phyloP scores from a whole-genome alignment of 208 protist genomes.

The Trypanosoma platydactyli region DNA sequence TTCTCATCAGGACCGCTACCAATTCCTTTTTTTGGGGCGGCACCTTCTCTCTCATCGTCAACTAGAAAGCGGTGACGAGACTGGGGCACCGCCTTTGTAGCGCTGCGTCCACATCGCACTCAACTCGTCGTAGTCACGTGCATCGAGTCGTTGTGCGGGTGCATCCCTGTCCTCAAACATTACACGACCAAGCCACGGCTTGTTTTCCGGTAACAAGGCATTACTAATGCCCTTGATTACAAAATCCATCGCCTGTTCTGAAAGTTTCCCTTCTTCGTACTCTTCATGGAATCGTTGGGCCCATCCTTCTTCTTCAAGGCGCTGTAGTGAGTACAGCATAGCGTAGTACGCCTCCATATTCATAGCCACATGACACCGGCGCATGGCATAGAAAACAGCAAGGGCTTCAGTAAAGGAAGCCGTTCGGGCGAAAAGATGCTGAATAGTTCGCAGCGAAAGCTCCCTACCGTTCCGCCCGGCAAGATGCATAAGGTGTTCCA shows the following conservation, averaged over 20 bases:
- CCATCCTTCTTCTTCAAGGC: constrained; percentile 89
- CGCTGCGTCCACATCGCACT: constrained; percentile 72
- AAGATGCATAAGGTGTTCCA: constrained; percentile 65
- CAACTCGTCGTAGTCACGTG: constrained; percentile 60
- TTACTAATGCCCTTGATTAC: constrained; percentile 78
- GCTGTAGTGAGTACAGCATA: constrained; percentile 92
- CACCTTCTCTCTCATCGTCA: not conserved
- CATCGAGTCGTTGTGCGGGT: constrained; percentile 40
- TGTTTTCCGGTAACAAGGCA: constrained; percentile 87
- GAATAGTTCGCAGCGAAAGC: constrained; percentile 80
- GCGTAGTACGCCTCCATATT: constrained; percentile 89
- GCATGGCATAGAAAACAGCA: constrained; percentile 84
- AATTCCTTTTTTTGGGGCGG: constrained; percentile 5
- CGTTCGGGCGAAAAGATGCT: constrained; percentile 86
- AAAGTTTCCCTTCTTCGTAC: constrained; percentile 33
- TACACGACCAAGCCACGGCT: constrained; percentile 86
- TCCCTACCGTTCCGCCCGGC: constrained; percentile 60
- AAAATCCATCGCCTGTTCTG: constrained; percentile 89
- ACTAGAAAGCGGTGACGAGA: not conserved
- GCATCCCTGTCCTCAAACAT: constrained; percentile 84
- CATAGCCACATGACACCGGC: constrained; percentile 81
- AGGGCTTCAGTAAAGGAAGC: constrained; percentile 78
- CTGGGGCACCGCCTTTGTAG: constrained; percentile 41
- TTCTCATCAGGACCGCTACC: too few species aligned
- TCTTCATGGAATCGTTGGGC: constrained; percentile 79